These are phyloP conservation scores for Gilbertella persicaria DNA, from an alignment of 371 early-diverging fungal species.

Conservation along the genomic window DNA sequence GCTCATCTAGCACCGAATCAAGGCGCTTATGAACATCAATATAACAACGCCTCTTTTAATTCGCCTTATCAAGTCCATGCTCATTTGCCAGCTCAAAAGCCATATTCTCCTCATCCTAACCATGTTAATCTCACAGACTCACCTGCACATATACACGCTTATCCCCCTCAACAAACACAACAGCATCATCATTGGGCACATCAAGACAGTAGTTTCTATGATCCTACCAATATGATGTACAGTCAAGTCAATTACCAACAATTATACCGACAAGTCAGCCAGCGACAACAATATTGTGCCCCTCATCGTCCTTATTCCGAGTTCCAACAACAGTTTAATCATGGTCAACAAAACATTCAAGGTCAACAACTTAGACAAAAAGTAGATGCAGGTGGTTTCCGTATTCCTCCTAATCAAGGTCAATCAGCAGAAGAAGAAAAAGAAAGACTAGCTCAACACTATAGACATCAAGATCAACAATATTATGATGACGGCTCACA, in stretches of 20 bases:
- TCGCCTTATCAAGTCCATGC: slow-evolving; percentile 27
- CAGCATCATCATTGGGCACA: slow-evolving; percentile 9
- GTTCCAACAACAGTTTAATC: slow-evolving; percentile 40
- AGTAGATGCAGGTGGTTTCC: slow-evolving; percentile 49
- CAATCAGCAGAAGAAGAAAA: slow-evolving; percentile 37
- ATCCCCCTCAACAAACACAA: slow-evolving; percentile 6
- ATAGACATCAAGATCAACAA: slow-evolving; percentile 17
- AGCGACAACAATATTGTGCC: slow-evolving; percentile 26
- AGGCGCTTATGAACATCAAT: background rate
- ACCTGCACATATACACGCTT: slow-evolving; percentile 26
- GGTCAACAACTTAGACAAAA: slow-evolving; percentile 24
- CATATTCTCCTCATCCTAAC: slow-evolving; percentile 13
- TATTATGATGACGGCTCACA: background rate
- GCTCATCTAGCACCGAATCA: background rate
- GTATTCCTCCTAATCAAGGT: slow-evolving; percentile 22
- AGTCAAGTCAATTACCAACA: slow-evolving; percentile 37
- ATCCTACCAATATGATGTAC: slow-evolving; percentile 11
- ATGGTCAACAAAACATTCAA: background rate
- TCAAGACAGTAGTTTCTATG: slow-evolving; percentile 16
- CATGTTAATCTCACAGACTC: slow-evolving; percentile 15
- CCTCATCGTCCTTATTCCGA: slow-evolving; percentile 41
- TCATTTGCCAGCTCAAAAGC: slow-evolving; percentile 12
- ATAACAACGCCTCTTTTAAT: slow-evolving; percentile 5
- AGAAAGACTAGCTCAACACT: slow-evolving; percentile 22
- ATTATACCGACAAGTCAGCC: slow-evolving; percentile 42